Evolutionary conservation across 345 rosid species (phyloP).

Genomic region (Citrus trifoliata): DNA sequence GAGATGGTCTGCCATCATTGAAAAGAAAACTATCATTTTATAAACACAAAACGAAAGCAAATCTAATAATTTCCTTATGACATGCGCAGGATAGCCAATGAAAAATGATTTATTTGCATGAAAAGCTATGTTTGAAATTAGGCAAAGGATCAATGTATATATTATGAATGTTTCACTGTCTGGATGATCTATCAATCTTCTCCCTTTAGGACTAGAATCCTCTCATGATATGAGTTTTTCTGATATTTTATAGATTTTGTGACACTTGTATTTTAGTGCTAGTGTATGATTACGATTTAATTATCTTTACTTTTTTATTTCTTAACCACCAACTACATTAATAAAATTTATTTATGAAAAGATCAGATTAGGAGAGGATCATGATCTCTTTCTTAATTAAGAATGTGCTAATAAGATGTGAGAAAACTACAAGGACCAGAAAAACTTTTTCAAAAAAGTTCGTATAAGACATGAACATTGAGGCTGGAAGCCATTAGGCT

Average conservation of each 20-base stretch:
- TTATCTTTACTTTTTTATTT: too few species aligned
- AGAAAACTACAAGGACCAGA: conserved; percentile 6
- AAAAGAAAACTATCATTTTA: conserved; percentile 26
- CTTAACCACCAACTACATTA: too few species aligned
- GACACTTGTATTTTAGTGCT: too few species aligned
- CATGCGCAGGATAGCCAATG: conserved; percentile 29
- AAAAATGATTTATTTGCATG: conserved; percentile 26
- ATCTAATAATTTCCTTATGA: conserved; percentile 19
- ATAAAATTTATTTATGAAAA: too few species aligned
- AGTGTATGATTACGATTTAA: too few species aligned
- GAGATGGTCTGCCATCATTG: conserved; percentile 36
- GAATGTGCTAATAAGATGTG: not conserved
- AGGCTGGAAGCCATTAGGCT: conserved; percentile 31
- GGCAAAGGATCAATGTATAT: not conserved
- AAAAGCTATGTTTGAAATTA: conserved; percentile 17
- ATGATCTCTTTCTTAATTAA: not conserved
- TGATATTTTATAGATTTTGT: too few species aligned
- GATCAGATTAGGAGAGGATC: fast-evolving
- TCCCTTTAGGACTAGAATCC: too few species aligned
- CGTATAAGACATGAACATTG: conserved; percentile 20
- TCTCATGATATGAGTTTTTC: fast-evolving
- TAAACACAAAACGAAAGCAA: conserved; percentile 15
- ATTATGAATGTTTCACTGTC: conserved; percentile 6
- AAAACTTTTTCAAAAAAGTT: conserved; percentile 4
- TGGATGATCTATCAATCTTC: conserved; percentile 12